Evolutionary conservation across 768 basidiomycete genomes (phyloP), one percentile per base, ranked within the genome.

Genomic region (Leucogyrophana mollusca): DNA sequence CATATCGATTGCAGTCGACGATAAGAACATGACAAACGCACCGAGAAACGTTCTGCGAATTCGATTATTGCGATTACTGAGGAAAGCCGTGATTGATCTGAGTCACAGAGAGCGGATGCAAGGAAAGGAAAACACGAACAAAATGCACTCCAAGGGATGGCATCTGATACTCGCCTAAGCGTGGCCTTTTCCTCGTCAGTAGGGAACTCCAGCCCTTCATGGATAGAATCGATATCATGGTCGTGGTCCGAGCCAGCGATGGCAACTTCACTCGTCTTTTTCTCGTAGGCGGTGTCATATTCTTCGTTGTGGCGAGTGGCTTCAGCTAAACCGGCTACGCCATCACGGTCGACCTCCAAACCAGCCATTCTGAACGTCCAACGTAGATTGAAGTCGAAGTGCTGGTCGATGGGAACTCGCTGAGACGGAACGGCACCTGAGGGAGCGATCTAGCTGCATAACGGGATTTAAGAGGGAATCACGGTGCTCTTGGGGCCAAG

Each of bases 11-110:
- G n/a, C n/a, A n/a, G n/a, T 30, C 1, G 20, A 42, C 5, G 22
- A 36, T 24, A 22, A 21, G 18, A 38, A 16, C 27, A 9, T 6
- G 9, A 33, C 11, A 14, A 11, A 60, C 74, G 39, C 51, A 81
- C 78, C 33, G 86, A 87, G 65, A 89, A 89, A 11, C 87, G 80
- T 57, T 89, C 87, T 3, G 82, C 83, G 34, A 86, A 63, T 60
- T 88, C 85, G 23, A 86, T 72, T 24, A 83, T 22, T 9, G 82
- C 84, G 43, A 88, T 83, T 43, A 83, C 82, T 84, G 43, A 9
- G 38, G 20, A 13, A 22, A 20, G 40, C 20, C 40, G 11, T 59
- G 10, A 34, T 10, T 9, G 6, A 8, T 21, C 14, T 17, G 22
- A 14, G 8, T 2, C 2, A 17, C 4, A 16, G 4, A 10, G 39